Percentiles rank a stretch among this genome's conserved stretches.
Conservation (phyloP, 257 asterid genomes). For the Forsythia suspensa region DNA sequence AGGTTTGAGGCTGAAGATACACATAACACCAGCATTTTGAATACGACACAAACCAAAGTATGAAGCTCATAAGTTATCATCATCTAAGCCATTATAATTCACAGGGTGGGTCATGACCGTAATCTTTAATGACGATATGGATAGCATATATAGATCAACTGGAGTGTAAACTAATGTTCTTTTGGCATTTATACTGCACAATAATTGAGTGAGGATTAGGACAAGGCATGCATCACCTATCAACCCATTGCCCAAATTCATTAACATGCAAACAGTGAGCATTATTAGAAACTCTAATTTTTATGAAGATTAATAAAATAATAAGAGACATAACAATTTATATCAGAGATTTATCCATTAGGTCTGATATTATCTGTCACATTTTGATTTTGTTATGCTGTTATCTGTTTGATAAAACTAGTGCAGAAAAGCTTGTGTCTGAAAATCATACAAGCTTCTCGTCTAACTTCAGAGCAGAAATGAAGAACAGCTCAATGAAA, state of each 20-base stretch:
- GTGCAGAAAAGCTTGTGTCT: background rate
- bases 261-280: background rate
- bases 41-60: background rate
- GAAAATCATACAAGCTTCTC: background rate
- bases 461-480: background rate
- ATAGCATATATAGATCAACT: slow-evolving; percentile 2
- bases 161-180: slow-evolving; percentile 1
- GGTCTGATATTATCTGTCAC: background rate
- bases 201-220: background rate
- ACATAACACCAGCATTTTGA: background rate
- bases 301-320: background rate
- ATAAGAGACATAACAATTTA: background rate
- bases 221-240: background rate
- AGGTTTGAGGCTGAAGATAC: slow-evolving; percentile 1
- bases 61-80: background rate
- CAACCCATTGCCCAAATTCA: background rate
- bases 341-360: background rate
- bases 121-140: background rate
- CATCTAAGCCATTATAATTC: slow-evolving; percentile 2
- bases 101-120: slow-evolving; percentile 5
- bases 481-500: background rate
- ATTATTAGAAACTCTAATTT: background rate
- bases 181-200: background rate
- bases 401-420: background rate
- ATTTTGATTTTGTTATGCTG: background rate